These are phyloP conservation scores for Ilyonectria mors-panacis DNA, from an alignment of 2,329 filamentous ascomycete genomes.

Conservation along the genomic window DNA sequence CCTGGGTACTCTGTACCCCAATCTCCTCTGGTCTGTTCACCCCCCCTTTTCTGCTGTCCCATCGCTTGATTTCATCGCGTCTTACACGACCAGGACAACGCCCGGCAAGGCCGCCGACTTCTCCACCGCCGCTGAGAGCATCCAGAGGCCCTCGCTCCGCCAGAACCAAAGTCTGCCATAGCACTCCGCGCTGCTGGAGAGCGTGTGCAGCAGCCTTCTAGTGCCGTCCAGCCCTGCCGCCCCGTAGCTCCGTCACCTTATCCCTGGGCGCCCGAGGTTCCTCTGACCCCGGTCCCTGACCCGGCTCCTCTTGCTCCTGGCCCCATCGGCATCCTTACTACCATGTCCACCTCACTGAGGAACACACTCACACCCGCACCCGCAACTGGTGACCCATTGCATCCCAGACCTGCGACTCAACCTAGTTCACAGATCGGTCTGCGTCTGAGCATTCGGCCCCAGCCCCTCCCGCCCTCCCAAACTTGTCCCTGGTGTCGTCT, in stretches of 20 bases:
- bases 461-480: constrained; percentile 48
- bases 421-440: constrained; percentile 49
- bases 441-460: constrained; percentile 46
- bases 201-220: constrained; percentile 22
- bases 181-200: constrained; percentile 6
- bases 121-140: constrained; percentile 19
- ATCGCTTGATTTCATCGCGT: constrained; percentile 5
- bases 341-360: constrained; percentile 44
- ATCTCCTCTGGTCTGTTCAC: constrained; percentile 33
- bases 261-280: constrained; percentile 44
- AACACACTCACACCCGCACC: constrained; percentile 43
- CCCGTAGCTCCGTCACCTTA: constrained; percentile 27
- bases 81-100: constrained; percentile 15
- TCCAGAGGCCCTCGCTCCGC: constrained; percentile 20
- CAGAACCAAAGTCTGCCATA: not conserved
- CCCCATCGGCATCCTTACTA: constrained; percentile 43
- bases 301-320: constrained; percentile 33
- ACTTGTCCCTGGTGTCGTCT: constrained; percentile 46
- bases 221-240: constrained; percentile 31
- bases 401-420: constrained; percentile 45
- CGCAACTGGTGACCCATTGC: constrained; percentile 39
- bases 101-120: constrained; percentile 18
- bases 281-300: constrained; percentile 30
- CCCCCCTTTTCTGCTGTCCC: constrained; percentile 25
- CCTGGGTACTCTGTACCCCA: constrained; percentile 32